Percentiles rank a stretch among this genome's conserved stretches.
These are phyloP conservation scores for Xylaria venustula DNA, from an alignment of 495 filamentous ascomycete species.

Conservation along the genomic window DNA sequence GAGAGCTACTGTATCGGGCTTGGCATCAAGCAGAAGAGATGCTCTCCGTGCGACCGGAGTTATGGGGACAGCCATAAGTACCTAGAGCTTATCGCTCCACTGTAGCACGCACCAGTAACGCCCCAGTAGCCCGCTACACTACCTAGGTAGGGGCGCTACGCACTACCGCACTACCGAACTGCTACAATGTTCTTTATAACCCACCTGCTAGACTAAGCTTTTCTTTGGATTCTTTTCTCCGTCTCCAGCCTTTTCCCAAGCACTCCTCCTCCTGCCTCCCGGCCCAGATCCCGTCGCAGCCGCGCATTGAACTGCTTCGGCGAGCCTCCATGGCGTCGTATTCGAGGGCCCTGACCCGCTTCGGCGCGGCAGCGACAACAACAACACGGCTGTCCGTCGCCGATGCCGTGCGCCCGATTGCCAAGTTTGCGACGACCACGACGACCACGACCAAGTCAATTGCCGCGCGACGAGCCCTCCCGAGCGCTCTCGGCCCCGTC, in stretches of 20 bases:
- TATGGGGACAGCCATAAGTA: not conserved
- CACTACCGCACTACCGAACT: too few species aligned
- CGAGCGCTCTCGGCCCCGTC: slow-evolving; percentile 6
- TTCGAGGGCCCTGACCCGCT: slow-evolving; percentile 14
- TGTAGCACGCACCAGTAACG: too few species aligned
- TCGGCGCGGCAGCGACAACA: slow-evolving; percentile 10
- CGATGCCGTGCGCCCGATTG: slow-evolving; percentile 40
- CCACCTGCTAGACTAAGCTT: not conserved
- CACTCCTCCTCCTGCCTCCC: not conserved
- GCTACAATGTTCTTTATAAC: not conserved
- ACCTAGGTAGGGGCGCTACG: too few species aligned
- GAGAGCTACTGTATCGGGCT: not conserved
- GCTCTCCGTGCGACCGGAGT: not conserved
- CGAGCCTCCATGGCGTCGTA: slow-evolving; percentile 15
- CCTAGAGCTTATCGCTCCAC: too few species aligned
- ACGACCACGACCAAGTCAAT: slow-evolving; percentile 40
- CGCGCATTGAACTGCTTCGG: slow-evolving; percentile 5
- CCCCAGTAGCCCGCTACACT: not conserved
- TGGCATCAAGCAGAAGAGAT: not conserved
- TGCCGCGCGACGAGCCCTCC: slow-evolving; percentile 9
- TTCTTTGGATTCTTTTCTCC: not conserved
- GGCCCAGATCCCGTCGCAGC: slow-evolving; percentile 5
- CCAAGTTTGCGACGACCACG: slow-evolving; percentile 43
- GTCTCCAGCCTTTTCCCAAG: not conserved
- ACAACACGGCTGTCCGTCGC: slow-evolving; percentile 7